Base-by-base conservation (phyloP, 148 eudicot species). In the Mesembryanthemum crystallinum region DNA sequence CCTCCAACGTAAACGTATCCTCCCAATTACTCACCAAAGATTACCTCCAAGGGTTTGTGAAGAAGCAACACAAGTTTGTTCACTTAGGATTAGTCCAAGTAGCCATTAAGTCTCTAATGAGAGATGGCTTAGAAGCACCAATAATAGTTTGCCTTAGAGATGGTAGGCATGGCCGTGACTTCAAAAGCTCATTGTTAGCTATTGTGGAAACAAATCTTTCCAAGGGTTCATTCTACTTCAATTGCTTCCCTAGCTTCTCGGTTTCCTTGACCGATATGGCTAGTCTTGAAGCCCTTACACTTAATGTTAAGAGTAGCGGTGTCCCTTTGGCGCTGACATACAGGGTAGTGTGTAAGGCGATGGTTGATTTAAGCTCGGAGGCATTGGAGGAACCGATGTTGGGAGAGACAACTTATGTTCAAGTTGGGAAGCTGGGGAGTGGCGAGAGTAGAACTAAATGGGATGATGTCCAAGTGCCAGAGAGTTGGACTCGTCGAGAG, bases 271-370 rank as follows among this genome's bases (percentile, higher is more conserved):
- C 0, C 4, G 80, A 69, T 29, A 0, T 0, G 0, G 15, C 29
- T 24, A 24, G 0, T n/a, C 4, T 1, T 5, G 37, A 45, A 18
- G 57, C 33, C 11, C 69, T 77, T 7, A 30, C 17, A 27, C 17
- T 77, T 4, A 7, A 20, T 69, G 55, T 77, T 5, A 59, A 59
- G 58, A 70, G 62, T 14, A 52, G 52, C 5, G 75, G 80, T 24
- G 49, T 63, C 14, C 75, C 80, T 2, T 47, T 77, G 51, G 80
- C 64, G 9, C 2, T 71, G 52, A 71, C 71, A 8, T 54, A 71
- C 39, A 78, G 80, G 35, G 9, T 63, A 17, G 80, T 78, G 30
- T 72, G 71, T 45, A 78, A 78, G 81, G 81, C 76, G 0, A 78
- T 72, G 81, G 72, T 65, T 28, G 71, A 55, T 15, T 54, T 78